Base-by-base conservation (phyloP, 2,329 filamentous ascomycete species). In the Pseudogymnoascus sp. region DNA sequence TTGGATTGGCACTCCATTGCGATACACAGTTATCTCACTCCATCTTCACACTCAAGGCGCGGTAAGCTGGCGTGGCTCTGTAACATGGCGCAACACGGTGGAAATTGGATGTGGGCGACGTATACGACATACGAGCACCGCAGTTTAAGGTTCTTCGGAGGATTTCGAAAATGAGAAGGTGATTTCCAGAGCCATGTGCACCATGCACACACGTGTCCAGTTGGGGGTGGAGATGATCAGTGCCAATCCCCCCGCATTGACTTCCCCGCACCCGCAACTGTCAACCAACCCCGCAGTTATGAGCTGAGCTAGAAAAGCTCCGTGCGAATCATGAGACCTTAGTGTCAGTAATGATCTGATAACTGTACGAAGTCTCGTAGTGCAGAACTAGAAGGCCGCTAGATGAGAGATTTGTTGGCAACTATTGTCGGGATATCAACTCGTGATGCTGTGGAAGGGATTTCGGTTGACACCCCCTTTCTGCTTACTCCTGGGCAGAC, bases 181-280 rank as follows among this genome's bases (percentile, higher is more conserved):
- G 50, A 8, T 34, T 34, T 34, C 50, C 8, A n/a, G 25, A 34
- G 25, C n/a, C n/a, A 18, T 56, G 28, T 5, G 16, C 25, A 34
- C 28, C 50, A 56, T 18, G 50, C n/a, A 56, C 50, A 34, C 50
- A 56, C 50, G 50, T 56, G 50, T 56, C 28, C 50, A 56, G 50
- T 56, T 16, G 50, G 28, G n/a, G 50, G 25, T 31, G 46, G 50
- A 28, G 50, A 34, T 56, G 50, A 56, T 56, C 50, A 53, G 1
- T 31, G 46, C n/a, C 25, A 53, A 53, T 53, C 46, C 28, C 46
- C 50, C 50, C 50, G 50, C 50, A 56, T 56, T 50, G 34, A 31
- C 10, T 56, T 56, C 50, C 50, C 50, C 50, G 50, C 50, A 56
- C 34, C 50, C 25, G 46, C 46, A 56, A 34, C 25, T 56, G 28